Percentiles rank a stretch among this genome's conserved stretches.
phyloP scores from a whole-genome alignment of 2,329 filamentous ascomycete species.

The Cladorrhinum sp. region DNA sequence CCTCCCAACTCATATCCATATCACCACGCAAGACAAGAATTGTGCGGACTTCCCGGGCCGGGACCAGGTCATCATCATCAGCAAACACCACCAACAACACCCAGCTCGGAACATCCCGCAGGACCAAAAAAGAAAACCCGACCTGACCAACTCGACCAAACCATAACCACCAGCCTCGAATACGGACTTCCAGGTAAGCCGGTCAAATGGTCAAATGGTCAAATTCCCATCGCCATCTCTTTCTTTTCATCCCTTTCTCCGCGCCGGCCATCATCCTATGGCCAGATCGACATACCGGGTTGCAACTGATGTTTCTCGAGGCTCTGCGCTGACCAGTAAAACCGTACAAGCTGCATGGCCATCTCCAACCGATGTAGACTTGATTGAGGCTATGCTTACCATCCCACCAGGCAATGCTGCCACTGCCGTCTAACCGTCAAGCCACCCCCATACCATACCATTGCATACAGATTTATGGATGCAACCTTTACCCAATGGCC shows the following conservation, averaged over 20 bases:
- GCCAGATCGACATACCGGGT: not conserved
- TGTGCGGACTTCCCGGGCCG: not conserved
- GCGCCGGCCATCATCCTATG: not conserved
- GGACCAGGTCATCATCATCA: not conserved
- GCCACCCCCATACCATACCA: not conserved
- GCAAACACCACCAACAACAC: not conserved
- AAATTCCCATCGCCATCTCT: not conserved
- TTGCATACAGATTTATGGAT: too few relatives aligned
- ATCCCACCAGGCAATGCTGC: not conserved
- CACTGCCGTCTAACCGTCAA: not conserved
- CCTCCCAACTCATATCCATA: not conserved
- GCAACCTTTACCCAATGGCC: too few relatives aligned
- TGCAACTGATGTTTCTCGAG: not conserved
- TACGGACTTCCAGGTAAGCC: not conserved
- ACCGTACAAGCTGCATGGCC: slow-evolving; percentile 9
- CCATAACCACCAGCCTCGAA: not conserved
- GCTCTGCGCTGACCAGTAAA: not conserved
- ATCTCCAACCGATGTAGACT: not conserved
- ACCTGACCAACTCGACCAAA: not conserved
- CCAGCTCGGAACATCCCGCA: not conserved
- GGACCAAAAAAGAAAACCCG: not conserved
- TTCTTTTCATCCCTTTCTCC: not conserved
- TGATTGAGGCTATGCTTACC: not conserved
- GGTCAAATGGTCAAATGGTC: not conserved
- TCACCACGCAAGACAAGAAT: not conserved